Evolutionary conservation across 1,284 basidiomycete genomes (phyloP).

Genomic region (Xerocomus cyaneibrunnescens): DNA sequence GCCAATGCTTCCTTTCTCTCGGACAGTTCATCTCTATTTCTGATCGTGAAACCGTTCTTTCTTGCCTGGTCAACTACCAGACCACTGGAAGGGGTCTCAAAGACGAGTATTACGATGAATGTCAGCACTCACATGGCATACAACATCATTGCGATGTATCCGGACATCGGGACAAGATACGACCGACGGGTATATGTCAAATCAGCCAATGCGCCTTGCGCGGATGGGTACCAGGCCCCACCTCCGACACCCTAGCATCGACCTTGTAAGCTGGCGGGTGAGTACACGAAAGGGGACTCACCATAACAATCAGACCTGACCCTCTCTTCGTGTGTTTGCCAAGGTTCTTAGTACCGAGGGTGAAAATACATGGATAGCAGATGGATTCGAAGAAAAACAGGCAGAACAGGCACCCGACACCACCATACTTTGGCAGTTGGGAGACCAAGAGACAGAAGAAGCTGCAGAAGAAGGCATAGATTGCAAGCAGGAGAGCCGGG

Average conservation of each 20-base stretch:
- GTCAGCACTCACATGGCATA: constrained; percentile 54
- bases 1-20: constrained; percentile 15
- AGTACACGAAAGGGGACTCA: constrained; percentile 7
- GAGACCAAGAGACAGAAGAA: constrained; percentile 56
- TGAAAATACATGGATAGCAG: constrained; percentile 72
- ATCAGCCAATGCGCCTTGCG: constrained; percentile 70
- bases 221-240: constrained; percentile 74
- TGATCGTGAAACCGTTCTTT: constrained; percentile 50
- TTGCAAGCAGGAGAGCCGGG: constrained; percentile 59
- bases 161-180: constrained; percentile 59
- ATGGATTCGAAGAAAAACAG: constrained; percentile 80
- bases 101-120: not conserved
- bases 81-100: constrained; percentile 38
- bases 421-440: constrained; percentile 52
- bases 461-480: constrained; percentile 54
- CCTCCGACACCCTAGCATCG: constrained; percentile 59
- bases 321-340: constrained; percentile 70
- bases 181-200: constrained; percentile 49
- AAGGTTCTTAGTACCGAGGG: constrained; percentile 67
- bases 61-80: constrained; percentile 51
- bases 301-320: constrained; percentile 69
- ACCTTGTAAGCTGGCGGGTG: constrained; percentile 1
- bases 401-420: constrained; percentile 62
- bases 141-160: constrained; percentile 56
- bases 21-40: constrained; percentile 45